Evolutionary conservation across 495 filamentous ascomycete genomes (phyloP).

Genomic region (Rhizodiscina lignyota): DNA sequence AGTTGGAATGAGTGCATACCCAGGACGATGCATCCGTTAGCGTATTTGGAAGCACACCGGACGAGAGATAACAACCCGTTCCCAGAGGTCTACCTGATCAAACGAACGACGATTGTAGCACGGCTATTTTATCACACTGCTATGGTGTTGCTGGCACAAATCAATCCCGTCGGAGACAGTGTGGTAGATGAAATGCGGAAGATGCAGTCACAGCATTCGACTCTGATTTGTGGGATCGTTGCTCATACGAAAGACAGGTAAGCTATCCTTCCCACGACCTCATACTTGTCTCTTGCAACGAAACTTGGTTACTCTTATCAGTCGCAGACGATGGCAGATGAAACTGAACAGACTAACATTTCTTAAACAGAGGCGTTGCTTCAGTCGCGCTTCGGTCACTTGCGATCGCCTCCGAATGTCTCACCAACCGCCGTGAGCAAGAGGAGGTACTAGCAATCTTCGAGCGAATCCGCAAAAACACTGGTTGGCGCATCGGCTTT

Average conservation of each 20-base stretch:
- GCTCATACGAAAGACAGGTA: conserved; percentile 66
- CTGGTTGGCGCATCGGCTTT: conserved; percentile 59
- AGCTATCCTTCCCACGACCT: conserved; percentile 6
- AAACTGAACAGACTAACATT: too few relatives aligned
- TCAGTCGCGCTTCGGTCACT: conserved; percentile 64
- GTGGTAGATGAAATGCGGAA: conserved; percentile 46
- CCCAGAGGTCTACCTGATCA: conserved; percentile 80
- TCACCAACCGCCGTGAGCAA: conserved; percentile 55
- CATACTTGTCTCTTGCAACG: background rate
- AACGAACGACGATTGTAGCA: conserved; percentile 62
- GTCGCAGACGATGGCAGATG: too few relatives aligned
- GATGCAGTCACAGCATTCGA: conserved; percentile 52
- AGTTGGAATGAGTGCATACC: conserved; percentile 65
- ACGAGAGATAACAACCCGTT: conserved; percentile 57
- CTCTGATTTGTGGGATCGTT: conserved; percentile 73
- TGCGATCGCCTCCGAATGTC: conserved; percentile 57
- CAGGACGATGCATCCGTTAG: conserved; percentile 74
- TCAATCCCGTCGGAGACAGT: conserved; percentile 59
- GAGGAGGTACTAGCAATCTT: conserved; percentile 70
- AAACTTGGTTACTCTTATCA: too few relatives aligned
- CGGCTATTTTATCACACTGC: conserved; percentile 85
- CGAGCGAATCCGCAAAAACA: conserved; percentile 54
- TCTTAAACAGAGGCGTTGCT: conserved; percentile 45
- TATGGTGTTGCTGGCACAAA: conserved; percentile 63
- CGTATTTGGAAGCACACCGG: conserved; percentile 52